These are phyloP conservation scores for Diplodia scrobiculata DNA, from an alignment of 2,329 filamentous ascomycete genomes.

Conservation along the genomic window DNA sequence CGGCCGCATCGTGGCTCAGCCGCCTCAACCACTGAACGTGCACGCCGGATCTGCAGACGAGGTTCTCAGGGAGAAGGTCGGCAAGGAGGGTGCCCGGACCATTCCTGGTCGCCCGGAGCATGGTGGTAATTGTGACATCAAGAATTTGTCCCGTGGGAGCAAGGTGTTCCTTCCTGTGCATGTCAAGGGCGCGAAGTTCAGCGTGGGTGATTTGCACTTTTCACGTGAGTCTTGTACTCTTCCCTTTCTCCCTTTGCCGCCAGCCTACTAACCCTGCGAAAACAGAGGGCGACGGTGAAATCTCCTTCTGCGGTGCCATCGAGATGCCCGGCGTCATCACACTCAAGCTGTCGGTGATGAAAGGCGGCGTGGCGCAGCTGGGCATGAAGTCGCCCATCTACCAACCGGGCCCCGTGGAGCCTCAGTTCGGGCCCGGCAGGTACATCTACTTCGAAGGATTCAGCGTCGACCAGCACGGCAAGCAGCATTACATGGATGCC, in stretches of 20 bases:
- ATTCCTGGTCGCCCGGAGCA: slow-evolving; percentile 83
- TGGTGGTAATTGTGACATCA: slow-evolving; percentile 90
- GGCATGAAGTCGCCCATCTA: slow-evolving; percentile 83
- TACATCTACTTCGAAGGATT: slow-evolving; percentile 90
- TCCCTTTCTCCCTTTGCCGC: not conserved
- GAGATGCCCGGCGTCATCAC: slow-evolving; percentile 94
- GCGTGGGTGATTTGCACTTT: slow-evolving; percentile 86
- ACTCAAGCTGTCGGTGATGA: slow-evolving; percentile 85
- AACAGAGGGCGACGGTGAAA: slow-evolving; percentile 80
- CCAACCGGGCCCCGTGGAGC: slow-evolving; percentile 82
- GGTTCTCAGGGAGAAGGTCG: slow-evolving; percentile 66
- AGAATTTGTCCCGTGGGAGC: slow-evolving; percentile 75
- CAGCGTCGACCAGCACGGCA: slow-evolving; percentile 82
- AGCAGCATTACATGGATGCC: slow-evolving; percentile 86
- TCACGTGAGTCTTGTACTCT: slow-evolving; percentile 53
- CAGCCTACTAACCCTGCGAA: not conserved
- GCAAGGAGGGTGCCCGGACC: slow-evolving; percentile 76
- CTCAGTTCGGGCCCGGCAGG: slow-evolving; percentile 79
- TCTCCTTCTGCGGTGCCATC: slow-evolving; percentile 75
- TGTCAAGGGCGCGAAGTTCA: slow-evolving; percentile 83
- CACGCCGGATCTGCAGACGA: slow-evolving; percentile 69
- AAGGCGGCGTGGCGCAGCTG: slow-evolving; percentile 72
- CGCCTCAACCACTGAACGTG: slow-evolving; percentile 69
- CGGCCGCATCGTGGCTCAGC: slow-evolving; percentile 72
- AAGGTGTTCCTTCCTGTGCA: slow-evolving; percentile 89